A percentile compares a stretch with the other conserved stretches of the same genome.
These are phyloP conservation scores for Penicillium verrucosum DNA, from an alignment of 2,329 filamentous ascomycete species.

Conservation along the genomic window DNA sequence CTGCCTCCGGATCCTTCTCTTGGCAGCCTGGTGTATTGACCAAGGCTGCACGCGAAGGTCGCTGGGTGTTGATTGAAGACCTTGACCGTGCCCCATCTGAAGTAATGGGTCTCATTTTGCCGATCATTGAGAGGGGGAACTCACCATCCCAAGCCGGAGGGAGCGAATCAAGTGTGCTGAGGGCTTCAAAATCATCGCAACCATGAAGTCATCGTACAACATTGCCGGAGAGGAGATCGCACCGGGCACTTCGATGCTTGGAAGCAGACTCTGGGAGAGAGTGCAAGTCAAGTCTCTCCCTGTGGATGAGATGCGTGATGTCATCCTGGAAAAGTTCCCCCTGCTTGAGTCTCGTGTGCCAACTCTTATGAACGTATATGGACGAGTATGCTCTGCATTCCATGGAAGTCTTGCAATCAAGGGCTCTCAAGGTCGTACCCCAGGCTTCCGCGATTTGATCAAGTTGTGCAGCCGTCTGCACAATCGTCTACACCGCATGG, in stretches of 20 bases:
- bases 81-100: conserved; percentile 92
- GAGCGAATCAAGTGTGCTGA: conserved; percentile 78
- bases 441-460: conserved; percentile 74
- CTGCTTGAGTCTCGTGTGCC: conserved; percentile 58
- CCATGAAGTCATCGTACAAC: conserved; percentile 68
- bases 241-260: conserved; percentile 68
- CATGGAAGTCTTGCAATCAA: conserved; percentile 39
- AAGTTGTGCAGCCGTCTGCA: conserved; percentile 85
- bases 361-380: conserved; percentile 57
- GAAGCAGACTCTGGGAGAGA: conserved; percentile 79
- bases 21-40: conserved; percentile 94
- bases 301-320: conserved; percentile 67
- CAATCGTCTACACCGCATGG: conserved; percentile 56
- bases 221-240: conserved; percentile 68
- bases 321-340: conserved; percentile 70
- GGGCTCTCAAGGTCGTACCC: conserved; percentile 51
- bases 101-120: conserved; percentile 87
- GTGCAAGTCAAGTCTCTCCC: conserved; percentile 67
- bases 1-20: conserved; percentile 80
- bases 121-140: conserved; percentile 87
- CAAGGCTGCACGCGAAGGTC: conserved; percentile 86
- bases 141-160: conserved; percentile 83
- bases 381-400: conserved; percentile 41
- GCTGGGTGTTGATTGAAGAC: conserved; percentile 97
- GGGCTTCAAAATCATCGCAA: conserved; percentile 89